These are phyloP conservation scores for Mycena vulgaris DNA, from an alignment of 768 basidiomycete species.

Conservation along the genomic window DNA sequence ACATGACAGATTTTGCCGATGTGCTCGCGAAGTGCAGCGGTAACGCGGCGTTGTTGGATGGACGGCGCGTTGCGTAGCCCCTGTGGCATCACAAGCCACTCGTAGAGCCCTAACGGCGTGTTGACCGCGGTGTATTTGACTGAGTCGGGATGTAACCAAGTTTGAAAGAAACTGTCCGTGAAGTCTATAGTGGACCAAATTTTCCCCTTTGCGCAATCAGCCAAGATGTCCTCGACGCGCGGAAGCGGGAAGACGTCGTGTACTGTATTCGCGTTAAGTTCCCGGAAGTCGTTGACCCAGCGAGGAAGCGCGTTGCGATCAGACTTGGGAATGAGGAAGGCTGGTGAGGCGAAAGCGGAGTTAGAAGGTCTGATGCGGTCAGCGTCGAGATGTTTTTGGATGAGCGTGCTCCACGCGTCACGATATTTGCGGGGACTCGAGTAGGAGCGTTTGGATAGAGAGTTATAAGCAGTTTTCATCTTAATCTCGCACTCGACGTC, in stretches of 20 bases:
- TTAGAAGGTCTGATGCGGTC: constrained; percentile 45
- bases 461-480: constrained; percentile 39
- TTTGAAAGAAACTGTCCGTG: constrained; percentile 60
- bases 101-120: too few relatives aligned
- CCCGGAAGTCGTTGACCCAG: constrained; percentile 48
- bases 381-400: too few relatives aligned
- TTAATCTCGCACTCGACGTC: constrained; percentile 39
- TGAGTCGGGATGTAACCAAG: constrained; percentile 41
- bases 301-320: constrained; percentile 42
- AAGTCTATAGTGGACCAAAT: constrained; percentile 57
- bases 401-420: too few relatives aligned
- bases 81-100: too few relatives aligned
- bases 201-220: constrained; percentile 55
- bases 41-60: too few relatives aligned
- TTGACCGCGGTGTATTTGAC: constrained; percentile 50
- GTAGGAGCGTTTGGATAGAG: constrained; percentile 39
- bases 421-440: constrained; percentile 50
- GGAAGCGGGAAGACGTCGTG: constrained; percentile 42
- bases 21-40: too few relatives aligned
- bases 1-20: too few relatives aligned
- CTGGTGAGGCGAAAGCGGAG: constrained; percentile 46
- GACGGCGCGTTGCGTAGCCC: too few relatives aligned
- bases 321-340: constrained; percentile 51
- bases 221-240: too few relatives aligned
- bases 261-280: constrained; percentile 44